Percentiles rank a stretch among this genome's conserved stretches.
Conservation (phyloP, 164 flowering plant genomes). For the Magnolia sinica region DNA sequence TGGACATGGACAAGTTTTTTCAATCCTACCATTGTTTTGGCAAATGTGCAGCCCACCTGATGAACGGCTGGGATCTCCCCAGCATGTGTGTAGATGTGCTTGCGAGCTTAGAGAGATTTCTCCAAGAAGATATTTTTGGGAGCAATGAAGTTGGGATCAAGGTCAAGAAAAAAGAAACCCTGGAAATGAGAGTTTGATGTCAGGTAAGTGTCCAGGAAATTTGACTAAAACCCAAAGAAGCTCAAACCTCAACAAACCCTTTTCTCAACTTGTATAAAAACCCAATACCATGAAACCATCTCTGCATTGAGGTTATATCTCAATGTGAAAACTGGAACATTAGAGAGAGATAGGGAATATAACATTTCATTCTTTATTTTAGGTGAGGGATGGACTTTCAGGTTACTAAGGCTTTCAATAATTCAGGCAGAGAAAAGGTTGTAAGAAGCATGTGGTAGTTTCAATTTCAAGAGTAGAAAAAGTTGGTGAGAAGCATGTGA, state of each 20-base stretch:
- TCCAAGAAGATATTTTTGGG: not conserved
- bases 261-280: not conserved
- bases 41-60: no score
- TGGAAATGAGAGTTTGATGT: constrained; percentile 8
- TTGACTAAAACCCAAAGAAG: not conserved
- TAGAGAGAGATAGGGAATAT: not conserved
- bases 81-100: no score
- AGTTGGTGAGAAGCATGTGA: not conserved
- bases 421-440: not conserved
- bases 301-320: not conserved
- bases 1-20: no score
- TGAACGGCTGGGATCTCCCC: no score
- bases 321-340: not conserved
- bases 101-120: no score
- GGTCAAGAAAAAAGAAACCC: not conserved
- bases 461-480: not conserved
- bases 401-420: not conserved
- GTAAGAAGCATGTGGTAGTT: not conserved
- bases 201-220: constrained; percentile 7
- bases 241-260: not conserved
- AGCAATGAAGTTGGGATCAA: not conserved
- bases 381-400: not conserved
- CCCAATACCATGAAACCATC: not conserved
- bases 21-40: no score
- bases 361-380: not conserved